Conservation (phyloP, 176 grass and related monocot genomes). For the Dendrocalamus sinicus region DNA sequence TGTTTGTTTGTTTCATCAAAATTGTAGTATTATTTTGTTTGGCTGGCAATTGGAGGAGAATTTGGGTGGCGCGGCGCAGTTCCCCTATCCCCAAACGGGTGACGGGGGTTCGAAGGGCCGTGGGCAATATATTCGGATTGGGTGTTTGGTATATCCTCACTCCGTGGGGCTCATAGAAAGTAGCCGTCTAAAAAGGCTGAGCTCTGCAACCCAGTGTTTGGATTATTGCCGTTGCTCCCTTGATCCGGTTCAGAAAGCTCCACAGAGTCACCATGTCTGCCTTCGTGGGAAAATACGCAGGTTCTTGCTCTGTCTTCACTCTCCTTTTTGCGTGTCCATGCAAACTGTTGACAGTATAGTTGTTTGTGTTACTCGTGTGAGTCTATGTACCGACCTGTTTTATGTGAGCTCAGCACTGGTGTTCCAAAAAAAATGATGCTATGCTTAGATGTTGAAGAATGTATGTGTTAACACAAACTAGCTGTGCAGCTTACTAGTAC, state of each 20-base stretch:
- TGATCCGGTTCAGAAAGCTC: slow-evolving; percentile 2
- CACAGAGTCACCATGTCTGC: slow-evolving; percentile 77
- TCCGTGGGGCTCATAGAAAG: slow-evolving; percentile 32
- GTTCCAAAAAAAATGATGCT: not conserved
- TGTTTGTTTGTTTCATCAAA: not conserved
- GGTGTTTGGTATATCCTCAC: slow-evolving; percentile 38
- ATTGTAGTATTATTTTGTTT: slow-evolving; percentile 8
- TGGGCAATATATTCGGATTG: not conserved
- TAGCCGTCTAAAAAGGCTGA: slow-evolving; percentile 26
- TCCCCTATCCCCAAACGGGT: slow-evolving; percentile 57
- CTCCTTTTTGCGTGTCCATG: not conserved
- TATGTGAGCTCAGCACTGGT: not conserved
- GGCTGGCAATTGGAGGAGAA: not conserved
- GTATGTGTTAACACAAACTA: too few species aligned
- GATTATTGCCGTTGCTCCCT: slow-evolving; percentile 43
- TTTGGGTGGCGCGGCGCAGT: slow-evolving; percentile 44
- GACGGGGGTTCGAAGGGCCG: slow-evolving; percentile 7
- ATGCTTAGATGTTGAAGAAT: too few species aligned
- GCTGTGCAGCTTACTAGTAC: too few species aligned
- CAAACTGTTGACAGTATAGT: not conserved
- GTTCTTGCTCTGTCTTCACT: slow-evolving; percentile 36
- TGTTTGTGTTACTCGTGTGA: not conserved
- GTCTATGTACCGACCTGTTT: not conserved
- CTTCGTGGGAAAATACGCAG: slow-evolving; percentile 94
- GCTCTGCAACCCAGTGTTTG: slow-evolving; percentile 51